These are phyloP conservation scores for Galeopsis tetrahit DNA, from an alignment of 257 asterid genomes.

Conservation along the genomic window DNA sequence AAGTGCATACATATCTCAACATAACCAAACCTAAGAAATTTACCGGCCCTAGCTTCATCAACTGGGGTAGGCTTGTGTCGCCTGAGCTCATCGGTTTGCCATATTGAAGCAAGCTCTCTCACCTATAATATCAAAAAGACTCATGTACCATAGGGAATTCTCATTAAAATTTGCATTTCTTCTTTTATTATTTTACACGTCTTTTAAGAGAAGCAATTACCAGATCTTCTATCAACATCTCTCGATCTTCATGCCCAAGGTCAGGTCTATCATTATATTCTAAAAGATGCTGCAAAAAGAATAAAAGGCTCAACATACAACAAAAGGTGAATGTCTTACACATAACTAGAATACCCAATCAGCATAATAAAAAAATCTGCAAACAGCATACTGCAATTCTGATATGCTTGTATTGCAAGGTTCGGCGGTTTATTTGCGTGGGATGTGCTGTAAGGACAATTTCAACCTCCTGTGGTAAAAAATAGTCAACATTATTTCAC, in stretches of 20 bases:
- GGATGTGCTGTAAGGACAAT: conserved; percentile 99
- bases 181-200: conserved; percentile 12
- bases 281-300: conserved; percentile 74
- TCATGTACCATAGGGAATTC: conserved; percentile 12
- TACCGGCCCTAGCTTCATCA: conserved; percentile 99
- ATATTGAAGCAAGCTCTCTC: conserved; percentile 91
- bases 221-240: conserved; percentile 94
- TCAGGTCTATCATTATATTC: conserved; percentile 91
- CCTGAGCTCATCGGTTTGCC: conserved; percentile 99
- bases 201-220: conserved; percentile 45
- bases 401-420: conserved; percentile 93
- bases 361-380: conserved; percentile 6
- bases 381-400: conserved; percentile 74
- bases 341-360: neutral
- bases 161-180: conserved; percentile 8
- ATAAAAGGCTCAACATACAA: neutral
- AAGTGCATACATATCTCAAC: conserved; percentile 6
- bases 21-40: conserved; percentile 27
- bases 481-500: conserved; percentile 23
- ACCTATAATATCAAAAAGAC: conserved; percentile 49
- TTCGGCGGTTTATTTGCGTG: conserved; percentile 91
- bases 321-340: conserved; percentile 14
- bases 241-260: conserved; percentile 85
- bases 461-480: conserved; percentile 75
- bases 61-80: conserved; percentile 99